A percentile compares a stretch with the other conserved stretches of the same genome.
These are phyloP conservation scores for Areca catechu DNA, from an alignment of 176 grass and related monocot species.

Conservation along the genomic window DNA sequence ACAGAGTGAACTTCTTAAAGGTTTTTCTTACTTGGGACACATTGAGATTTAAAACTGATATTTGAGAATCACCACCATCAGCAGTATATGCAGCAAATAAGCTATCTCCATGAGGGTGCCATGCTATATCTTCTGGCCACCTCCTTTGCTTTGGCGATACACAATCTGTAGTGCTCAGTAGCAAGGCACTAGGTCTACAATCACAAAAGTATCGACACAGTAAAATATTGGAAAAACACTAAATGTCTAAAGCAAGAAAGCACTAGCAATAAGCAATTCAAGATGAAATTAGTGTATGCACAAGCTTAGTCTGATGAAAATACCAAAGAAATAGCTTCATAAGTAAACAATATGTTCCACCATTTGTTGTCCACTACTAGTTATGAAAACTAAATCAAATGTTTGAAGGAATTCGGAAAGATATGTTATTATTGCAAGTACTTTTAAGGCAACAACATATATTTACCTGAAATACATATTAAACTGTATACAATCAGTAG, in stretches of 20 bases:
- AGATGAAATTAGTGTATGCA: no score
- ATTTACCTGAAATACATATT: no score
- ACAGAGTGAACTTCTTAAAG: no score
- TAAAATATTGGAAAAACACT: background rate
- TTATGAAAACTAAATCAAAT: background rate
- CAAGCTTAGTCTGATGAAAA: no score
- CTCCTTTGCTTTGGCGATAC: constrained; percentile 78
- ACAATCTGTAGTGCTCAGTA: constrained; percentile 71
- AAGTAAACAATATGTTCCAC: background rate
- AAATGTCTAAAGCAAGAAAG: background rate
- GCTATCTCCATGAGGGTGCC: constrained; percentile 79
- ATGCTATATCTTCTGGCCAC: constrained; percentile 94
- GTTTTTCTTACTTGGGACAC: constrained; percentile 49
- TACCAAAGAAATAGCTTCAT: no score
- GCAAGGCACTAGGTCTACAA: constrained; percentile 45
- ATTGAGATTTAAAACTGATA: constrained; percentile 85
- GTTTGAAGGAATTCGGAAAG: no score
- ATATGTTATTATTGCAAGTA: no score
- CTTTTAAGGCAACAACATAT: no score
- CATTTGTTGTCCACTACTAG: background rate
- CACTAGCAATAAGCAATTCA: no score
- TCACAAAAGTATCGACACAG: background rate
- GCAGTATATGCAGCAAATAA: constrained; percentile 86
- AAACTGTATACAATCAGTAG: no score
- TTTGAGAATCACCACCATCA: constrained; percentile 70